These are phyloP conservation scores for Mortierella sp. DNA, from an alignment of 371 early-diverging fungal species.

Conservation along the genomic window DNA sequence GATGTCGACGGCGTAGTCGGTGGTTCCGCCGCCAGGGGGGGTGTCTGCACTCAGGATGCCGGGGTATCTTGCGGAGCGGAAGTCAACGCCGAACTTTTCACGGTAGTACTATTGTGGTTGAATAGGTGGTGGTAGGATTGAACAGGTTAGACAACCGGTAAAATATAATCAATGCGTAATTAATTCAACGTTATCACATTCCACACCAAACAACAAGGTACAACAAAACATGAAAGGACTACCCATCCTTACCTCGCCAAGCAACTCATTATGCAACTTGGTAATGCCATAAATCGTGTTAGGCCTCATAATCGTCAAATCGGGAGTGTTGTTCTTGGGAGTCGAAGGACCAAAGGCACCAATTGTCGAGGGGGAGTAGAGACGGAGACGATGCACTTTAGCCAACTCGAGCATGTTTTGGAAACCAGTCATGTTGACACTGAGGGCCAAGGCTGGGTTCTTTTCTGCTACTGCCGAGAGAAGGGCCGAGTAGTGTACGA, in stretches of 20 bases:
- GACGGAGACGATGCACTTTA: conserved; percentile 63
- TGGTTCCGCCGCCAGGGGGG: conserved; percentile 72
- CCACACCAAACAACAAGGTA: too few relatives aligned
- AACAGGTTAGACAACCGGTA: background rate
- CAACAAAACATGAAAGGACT: background rate
- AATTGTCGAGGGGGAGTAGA: conserved; percentile 72
- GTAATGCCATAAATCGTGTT: conserved; percentile 77
- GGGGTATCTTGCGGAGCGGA: conserved; percentile 72
- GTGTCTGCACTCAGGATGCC: conserved; percentile 73
- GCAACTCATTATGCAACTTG: conserved; percentile 71
- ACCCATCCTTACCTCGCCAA: conserved; percentile 62
- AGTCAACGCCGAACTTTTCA: conserved; percentile 72
- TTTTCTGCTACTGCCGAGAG: conserved; percentile 73
- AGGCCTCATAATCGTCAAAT: conserved; percentile 71
- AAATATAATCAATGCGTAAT: background rate
- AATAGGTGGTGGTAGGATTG: background rate
- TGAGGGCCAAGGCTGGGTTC: conserved; percentile 64
- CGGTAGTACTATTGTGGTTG: conserved; percentile 62
- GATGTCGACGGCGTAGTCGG: conserved; percentile 76
- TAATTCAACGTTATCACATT: background rate
- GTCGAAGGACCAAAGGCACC: conserved; percentile 75
- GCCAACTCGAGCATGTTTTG: conserved; percentile 72
- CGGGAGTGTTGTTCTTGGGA: conserved; percentile 69
- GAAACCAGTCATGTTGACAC: conserved; percentile 71
- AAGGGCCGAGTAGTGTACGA: conserved; percentile 72